Conservation (phyloP, 2,329 filamentous ascomycete species). For the Scortechinia acanthostroma region DNA sequence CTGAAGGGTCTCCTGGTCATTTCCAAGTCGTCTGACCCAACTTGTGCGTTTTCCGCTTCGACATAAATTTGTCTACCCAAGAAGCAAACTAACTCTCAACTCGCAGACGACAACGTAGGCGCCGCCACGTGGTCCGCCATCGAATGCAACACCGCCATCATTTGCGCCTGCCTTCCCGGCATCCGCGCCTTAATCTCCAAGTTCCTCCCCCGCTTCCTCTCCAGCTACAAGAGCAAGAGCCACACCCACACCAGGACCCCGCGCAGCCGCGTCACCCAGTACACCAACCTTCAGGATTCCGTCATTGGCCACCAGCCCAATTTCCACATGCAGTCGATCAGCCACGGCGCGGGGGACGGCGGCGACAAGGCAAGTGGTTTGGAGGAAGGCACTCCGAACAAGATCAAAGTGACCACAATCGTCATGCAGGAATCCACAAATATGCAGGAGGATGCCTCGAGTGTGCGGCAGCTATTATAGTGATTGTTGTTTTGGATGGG, state of each 20-base stretch:
- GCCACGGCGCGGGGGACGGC: too few species aligned
- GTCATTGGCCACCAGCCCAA: too few species aligned
- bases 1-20: conserved; percentile 16
- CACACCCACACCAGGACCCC: too few species aligned
- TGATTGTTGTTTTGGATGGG: too few species aligned
- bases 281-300: too few species aligned
- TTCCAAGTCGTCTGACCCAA: conserved; percentile 15
- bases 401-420: not conserved
- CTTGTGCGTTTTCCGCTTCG: conserved; percentile 12
- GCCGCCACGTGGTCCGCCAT: conserved; percentile 24
- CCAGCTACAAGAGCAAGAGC: too few species aligned
- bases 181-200: conserved; percentile 16
- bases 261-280: too few species aligned
- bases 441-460: too few species aligned
- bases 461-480: too few species aligned
- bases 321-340: too few species aligned
- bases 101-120: conserved; percentile 16
- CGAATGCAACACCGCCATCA: conserved; percentile 25
- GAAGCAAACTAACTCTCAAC: conserved; percentile 4
- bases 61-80: not conserved
- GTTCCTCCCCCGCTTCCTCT: conserved; percentile 10
- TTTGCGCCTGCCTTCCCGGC: conserved; percentile 24
- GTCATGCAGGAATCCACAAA: not conserved
- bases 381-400: too few species aligned
- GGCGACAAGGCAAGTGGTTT: too few species aligned